Evolutionary conservation across 441 rosid species (phyloP).

Genomic region (Cnidoscolus chayamansa): DNA sequence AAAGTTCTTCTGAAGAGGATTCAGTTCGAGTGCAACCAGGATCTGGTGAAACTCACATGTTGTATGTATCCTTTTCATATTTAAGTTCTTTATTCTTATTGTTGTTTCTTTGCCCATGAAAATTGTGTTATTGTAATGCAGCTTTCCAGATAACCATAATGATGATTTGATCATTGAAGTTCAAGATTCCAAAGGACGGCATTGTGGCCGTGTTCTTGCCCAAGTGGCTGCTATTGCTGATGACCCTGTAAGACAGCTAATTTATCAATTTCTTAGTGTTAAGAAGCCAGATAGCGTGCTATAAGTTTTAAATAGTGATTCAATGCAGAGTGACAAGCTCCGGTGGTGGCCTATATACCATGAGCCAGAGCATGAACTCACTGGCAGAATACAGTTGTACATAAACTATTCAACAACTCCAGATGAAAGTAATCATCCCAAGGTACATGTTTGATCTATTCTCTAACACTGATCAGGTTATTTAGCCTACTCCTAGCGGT

Average conservation of each 20-base stretch:
- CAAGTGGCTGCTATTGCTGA: slow-evolving; percentile 84
- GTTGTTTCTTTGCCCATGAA: slow-evolving; percentile 18
- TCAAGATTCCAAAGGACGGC: slow-evolving; percentile 74
- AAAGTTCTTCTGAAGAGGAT: slow-evolving; percentile 80
- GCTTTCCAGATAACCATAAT: slow-evolving; percentile 83
- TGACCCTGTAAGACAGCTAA: slow-evolving; percentile 52
- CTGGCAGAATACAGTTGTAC: slow-evolving; percentile 71
- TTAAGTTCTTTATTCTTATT: slow-evolving; percentile 1
- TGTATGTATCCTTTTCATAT: slow-evolving; percentile 48
- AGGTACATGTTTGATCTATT: slow-evolving; percentile 35
- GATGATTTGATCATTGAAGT: slow-evolving; percentile 81
- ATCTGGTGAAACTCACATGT: slow-evolving; percentile 68
- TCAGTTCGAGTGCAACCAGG: slow-evolving; percentile 74
- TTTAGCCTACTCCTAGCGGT: slow-evolving; percentile 1
- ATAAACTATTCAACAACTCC: slow-evolving; percentile 64
- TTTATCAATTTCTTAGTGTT: slow-evolving; percentile 18
- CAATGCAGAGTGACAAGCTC: slow-evolving; percentile 64
- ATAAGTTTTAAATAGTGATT: slow-evolving; percentile 23
- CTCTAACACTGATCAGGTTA: background rate
- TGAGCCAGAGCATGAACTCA: slow-evolving; percentile 87
- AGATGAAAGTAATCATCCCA: slow-evolving; percentile 62
- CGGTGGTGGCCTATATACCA: slow-evolving; percentile 93
- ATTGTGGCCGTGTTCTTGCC: slow-evolving; percentile 70
- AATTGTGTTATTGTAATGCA: slow-evolving; percentile 30
- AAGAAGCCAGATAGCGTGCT: slow-evolving; percentile 14